Percentiles rank a stretch among this genome's conserved stretches.
These are phyloP conservation scores for Penicillium soppii DNA, from an alignment of 495 filamentous ascomycete genomes.

Conservation along the genomic window DNA sequence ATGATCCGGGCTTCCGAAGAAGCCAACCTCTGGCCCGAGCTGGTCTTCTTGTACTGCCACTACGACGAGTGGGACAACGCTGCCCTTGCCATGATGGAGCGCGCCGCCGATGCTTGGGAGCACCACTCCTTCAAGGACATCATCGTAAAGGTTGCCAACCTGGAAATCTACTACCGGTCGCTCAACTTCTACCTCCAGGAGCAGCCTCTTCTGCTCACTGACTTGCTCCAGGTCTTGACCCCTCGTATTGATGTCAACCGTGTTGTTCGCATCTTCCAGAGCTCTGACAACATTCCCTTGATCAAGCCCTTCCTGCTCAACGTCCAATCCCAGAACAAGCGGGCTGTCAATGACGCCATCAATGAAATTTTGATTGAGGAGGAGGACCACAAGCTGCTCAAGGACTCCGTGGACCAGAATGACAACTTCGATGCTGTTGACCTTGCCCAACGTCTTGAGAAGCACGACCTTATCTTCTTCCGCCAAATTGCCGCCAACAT, in stretches of 20 bases:
- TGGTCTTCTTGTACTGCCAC: conserved; percentile 98
- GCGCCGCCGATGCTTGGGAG: conserved; percentile 97
- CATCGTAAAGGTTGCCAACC: conserved; percentile 93
- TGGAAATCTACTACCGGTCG: conserved; percentile 98
- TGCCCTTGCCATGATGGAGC: conserved; percentile 98
- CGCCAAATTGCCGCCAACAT: conserved; percentile 97
- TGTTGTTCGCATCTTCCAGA: conserved; percentile 96
- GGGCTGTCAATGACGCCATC: conserved; percentile 95
- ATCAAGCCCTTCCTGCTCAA: conserved; percentile 99
- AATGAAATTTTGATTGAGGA: conserved; percentile 98
- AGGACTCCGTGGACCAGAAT: conserved; percentile 96
- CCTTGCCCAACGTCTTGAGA: conserved; percentile 91
- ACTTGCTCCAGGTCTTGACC: conserved; percentile 89
- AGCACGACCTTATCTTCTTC: conserved; percentile 98
- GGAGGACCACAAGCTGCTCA: conserved; percentile 97
- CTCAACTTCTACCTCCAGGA: conserved; percentile 98
- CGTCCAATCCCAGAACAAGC: conserved; percentile 97
- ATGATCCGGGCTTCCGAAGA: conserved; percentile 95
- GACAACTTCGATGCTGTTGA: conserved; percentile 98
- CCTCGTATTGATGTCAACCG: conserved; percentile 96
- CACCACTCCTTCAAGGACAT: conserved; percentile 99
- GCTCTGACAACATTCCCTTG: conserved; percentile 95
- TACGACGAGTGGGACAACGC: conserved; percentile 99
- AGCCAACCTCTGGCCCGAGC: conserved; percentile 93
- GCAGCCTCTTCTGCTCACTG: conserved; percentile 91